Conservation (phyloP, 2,329 filamentous ascomycete genomes). For the Thyridium curvatum region DNA sequence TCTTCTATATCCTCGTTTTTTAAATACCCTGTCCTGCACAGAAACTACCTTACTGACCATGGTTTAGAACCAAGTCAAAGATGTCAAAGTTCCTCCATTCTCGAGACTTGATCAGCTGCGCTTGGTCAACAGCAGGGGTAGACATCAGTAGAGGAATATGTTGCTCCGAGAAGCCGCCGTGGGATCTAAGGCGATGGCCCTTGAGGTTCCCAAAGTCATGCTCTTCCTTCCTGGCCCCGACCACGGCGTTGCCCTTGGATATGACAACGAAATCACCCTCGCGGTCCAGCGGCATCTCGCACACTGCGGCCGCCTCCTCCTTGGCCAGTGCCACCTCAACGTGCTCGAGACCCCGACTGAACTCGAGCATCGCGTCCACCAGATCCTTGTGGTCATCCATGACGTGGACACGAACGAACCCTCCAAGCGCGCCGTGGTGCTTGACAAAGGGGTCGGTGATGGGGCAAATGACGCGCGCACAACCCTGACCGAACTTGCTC, state of each 20-base stretch:
- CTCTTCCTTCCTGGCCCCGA: constrained; percentile 25
- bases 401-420: constrained; percentile 32
- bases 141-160: constrained; percentile 27
- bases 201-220: constrained; percentile 25
- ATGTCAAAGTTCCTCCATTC: constrained; percentile 30
- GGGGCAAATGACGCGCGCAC: constrained; percentile 32
- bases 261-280: constrained; percentile 34
- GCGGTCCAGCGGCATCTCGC: constrained; percentile 30
- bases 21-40: no score
- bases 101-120: constrained; percentile 5
- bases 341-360: constrained; percentile 19
- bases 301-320: constrained; percentile 22
- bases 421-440: constrained; percentile 34
- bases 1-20: no score
- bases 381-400: constrained; percentile 9
- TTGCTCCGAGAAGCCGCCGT: constrained; percentile 33
- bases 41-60: constrained; percentile 9
- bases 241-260: constrained; percentile 24
- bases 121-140: constrained; percentile 10
- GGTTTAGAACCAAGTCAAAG: constrained; percentile 29
- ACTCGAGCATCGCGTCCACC: constrained; percentile 20
- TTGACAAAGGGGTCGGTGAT: constrained; percentile 36
- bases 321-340: constrained; percentile 23
- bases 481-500: constrained; percentile 18
- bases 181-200: constrained; percentile 28